Evolutionary conservation across 768 basidiomycete species (phyloP), one percentile per base, ranked within the genome.

Genomic region (Gymnopilus dilepis): DNA sequence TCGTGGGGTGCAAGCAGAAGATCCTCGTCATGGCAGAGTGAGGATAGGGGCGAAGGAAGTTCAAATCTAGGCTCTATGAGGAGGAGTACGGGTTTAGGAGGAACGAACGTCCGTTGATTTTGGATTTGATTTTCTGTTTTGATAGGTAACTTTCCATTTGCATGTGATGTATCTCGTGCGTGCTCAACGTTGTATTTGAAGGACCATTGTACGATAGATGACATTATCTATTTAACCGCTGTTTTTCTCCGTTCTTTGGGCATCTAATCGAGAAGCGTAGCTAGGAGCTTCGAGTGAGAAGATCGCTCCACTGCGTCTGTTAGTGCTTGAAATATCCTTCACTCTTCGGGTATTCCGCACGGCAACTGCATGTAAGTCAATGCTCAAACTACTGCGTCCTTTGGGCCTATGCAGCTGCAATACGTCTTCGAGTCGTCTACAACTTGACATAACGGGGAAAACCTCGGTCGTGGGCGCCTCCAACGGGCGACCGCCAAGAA

Each of bases 21-120:
- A n/a, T 68, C 74, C 6, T 69, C 70, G 30, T 50, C 28, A n/a
- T 17, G 40, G 56, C 74, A 70, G 67, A 70, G 73, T 59, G 78
- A 82, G 21, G 87, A 90, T 68, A 78, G 90, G 59, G 87, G 86
- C 6, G 90, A 90, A 70, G 90, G 90, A 6, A 72, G 86, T 15
- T 91, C 90, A 24, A 85, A 81, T 70, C 69, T 92, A 48, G 93
- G 92, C 6, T 64, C 83, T 22, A 87, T 91, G 82, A 83, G 93
- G 71, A 78, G 84, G 34, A 92, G 91, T 69, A 91, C 91, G 15
- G 94, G 92, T 0, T 84, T 90, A 58, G 94, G 94, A 30, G 87
- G 92, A 26, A 91, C 92, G 4, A 73, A 68, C 28, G 68, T 69
- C 54, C 70, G 70, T 21, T 71, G 59, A 65, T 30, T 30, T 26